Base-by-base conservation (phyloP, 1,139 yeast species). In the Debaryomycetaceae sp. region DNA sequence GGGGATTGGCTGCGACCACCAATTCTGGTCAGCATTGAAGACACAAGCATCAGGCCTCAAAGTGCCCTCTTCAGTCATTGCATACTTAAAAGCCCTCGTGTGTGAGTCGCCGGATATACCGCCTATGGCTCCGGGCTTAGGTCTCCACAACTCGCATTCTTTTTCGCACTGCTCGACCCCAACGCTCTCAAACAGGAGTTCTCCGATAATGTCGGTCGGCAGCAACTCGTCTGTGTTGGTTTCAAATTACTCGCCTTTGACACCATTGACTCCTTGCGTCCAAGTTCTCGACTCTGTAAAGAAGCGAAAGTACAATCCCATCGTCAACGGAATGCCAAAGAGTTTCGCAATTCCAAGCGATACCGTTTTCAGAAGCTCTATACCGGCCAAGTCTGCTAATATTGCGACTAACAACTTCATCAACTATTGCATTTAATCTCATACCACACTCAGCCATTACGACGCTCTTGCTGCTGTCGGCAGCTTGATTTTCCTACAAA, bases 1-100 rank as follows among this genome's bases (percentile, higher is more conserved):
- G 35, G 48, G 53, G 37, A 48, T 68, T 34, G 49, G 50, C 41
- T 42, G 44, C 5, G 66, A 65, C 45, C 44, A 42, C 0, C 43
- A 49, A 14, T 68, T 68, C 48, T 69, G 73, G 73, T 37, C 45
- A 6, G 41, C 45, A 24, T 44, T 49, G 34, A 45, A 46, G 9
- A 11, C 13, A 13, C 9, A 24, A 8, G 42, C 41, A 9, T 8
- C 13, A 39, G 34, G 11, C 17, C 30, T 14, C 22, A 34, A 33
- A n/a, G 9, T 42, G 24, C 22, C 40, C 20, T 34, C 11, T 17
- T 24, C 31, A 37, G 17, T 37, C 24, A 20, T 17, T n/a, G 22
- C 9, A 8, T 24, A 11, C 17, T 24, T 24, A 2, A 17, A 13
- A 14, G 24, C 23, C 11, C 22, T n/a, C 9, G 22, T 37, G 39